phyloP scores from a whole-genome alignment of 1,284 basidiomycete species.

The Cryptococcus sp. region DNA sequence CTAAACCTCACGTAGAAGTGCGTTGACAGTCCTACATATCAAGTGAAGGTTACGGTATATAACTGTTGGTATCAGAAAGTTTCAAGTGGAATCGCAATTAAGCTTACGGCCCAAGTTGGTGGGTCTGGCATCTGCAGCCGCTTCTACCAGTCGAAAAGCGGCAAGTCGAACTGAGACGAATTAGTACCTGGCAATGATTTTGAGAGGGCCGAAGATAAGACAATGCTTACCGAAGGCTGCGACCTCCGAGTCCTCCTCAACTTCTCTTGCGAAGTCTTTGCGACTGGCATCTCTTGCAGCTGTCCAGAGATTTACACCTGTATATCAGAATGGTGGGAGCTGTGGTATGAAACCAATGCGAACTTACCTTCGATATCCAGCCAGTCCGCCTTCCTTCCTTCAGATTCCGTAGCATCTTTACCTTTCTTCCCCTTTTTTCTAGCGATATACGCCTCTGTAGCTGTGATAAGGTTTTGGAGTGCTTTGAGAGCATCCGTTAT shows the following conservation, averaged over 20 bases:
- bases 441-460: background rate
- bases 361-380: background rate
- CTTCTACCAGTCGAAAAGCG: background rate
- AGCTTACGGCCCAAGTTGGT: background rate
- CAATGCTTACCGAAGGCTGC: background rate
- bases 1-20: background rate
- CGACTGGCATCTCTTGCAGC: background rate
- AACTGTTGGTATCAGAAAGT: background rate
- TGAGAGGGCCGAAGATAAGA: background rate
- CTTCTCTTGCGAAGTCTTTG: background rate
- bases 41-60: background rate
- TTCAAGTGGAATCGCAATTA: background rate
- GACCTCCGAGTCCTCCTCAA: background rate
- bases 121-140: background rate
- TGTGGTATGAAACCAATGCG: background rate
- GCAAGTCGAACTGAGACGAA: background rate
- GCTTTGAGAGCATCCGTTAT: background rate
- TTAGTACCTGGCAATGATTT: too few species aligned
- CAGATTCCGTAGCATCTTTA: background rate
- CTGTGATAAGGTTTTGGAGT: background rate
- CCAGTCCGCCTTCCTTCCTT: background rate
- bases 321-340: background rate
- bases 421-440: background rate
- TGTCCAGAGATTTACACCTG: background rate
- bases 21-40: background rate